Conservation (phyloP, 352 stramenopile genomes). For the Pythium dissimile region DNA sequence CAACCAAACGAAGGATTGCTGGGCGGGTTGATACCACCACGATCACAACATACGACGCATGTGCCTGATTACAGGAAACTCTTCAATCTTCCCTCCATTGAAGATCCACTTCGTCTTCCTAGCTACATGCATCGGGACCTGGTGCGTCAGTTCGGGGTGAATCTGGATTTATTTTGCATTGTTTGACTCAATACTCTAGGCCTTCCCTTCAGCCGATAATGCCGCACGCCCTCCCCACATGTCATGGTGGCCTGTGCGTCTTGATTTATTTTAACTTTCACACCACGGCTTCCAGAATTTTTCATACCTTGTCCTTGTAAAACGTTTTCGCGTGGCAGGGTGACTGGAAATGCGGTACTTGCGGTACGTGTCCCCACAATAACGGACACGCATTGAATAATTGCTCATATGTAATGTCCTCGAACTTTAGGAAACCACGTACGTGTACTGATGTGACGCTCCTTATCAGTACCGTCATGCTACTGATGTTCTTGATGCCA, state of each 20-base stretch:
- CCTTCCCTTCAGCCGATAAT: too few species aligned
- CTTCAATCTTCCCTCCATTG: background rate
- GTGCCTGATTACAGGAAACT: slow-evolving; percentile 10
- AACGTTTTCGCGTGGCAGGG: slow-evolving; percentile 29
- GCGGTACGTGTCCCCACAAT: slow-evolving; percentile 31
- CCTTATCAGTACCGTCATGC: too few species aligned
- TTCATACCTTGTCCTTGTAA: background rate
- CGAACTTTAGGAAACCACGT: slow-evolving; percentile 17
- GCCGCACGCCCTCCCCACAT: slow-evolving; percentile 43
- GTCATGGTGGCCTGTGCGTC: slow-evolving; percentile 71
- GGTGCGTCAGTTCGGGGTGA: too few species aligned
- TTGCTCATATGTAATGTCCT: background rate
- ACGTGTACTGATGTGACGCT: too few species aligned
- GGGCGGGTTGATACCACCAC: too few species aligned
- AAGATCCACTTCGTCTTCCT: background rate
- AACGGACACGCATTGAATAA: background rate
- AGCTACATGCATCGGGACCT: background rate
- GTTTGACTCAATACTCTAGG: too few species aligned
- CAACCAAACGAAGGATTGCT: background rate
- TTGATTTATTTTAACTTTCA: too few species aligned
- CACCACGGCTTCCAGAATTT: too few species aligned
- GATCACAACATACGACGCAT: too few species aligned
- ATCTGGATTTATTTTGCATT: too few species aligned
- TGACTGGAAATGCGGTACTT: slow-evolving; percentile 77
- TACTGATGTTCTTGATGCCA: background rate